Percentiles rank a stretch among this genome's conserved stretches.
These are phyloP conservation scores for Eutrema japonicum DNA, from an alignment of 345 rosid species.

Conservation along the genomic window DNA sequence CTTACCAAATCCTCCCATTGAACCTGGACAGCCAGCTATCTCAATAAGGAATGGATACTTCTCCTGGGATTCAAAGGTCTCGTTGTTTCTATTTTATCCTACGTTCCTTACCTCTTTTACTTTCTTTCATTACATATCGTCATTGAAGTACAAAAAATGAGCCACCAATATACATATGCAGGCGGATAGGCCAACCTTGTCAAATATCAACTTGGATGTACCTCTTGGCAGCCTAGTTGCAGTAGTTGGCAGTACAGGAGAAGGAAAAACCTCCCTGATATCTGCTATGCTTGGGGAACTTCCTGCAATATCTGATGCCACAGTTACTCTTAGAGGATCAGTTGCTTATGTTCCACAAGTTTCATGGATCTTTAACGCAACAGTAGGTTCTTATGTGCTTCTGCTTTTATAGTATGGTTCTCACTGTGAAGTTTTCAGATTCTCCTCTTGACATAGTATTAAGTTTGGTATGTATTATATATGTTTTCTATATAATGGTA, in stretches of 20 bases:
- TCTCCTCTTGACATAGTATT: neutral
- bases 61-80: constrained; percentile 96
- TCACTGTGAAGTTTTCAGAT: constrained; percentile 12
- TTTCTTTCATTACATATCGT: constrained; percentile 26
- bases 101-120: constrained; percentile 33
- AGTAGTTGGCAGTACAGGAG: constrained; percentile 96
- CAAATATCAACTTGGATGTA: constrained; percentile 81
- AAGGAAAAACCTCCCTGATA: constrained; percentile 93
- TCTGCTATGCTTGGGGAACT: constrained; percentile 99
- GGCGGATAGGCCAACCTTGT: constrained; percentile 90
- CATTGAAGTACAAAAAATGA: constrained; percentile 13
- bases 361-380: constrained; percentile 99
- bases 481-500: constrained; percentile 10
- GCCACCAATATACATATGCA: constrained; percentile 40
- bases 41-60: constrained; percentile 84
- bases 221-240: constrained; percentile 95
- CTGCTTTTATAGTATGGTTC: constrained; percentile 23
- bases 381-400: constrained; percentile 60
- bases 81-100: constrained; percentile 14
- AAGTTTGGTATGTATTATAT: constrained; percentile 3
- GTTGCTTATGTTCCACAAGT: constrained; percentile 99
- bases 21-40: constrained; percentile 72
- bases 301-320: constrained; percentile 72
- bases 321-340: constrained; percentile 73
- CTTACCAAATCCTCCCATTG: constrained; percentile 87